phyloP scores from a whole-genome alignment of 805 yeast species.

The Torulaspora indica region DNA sequence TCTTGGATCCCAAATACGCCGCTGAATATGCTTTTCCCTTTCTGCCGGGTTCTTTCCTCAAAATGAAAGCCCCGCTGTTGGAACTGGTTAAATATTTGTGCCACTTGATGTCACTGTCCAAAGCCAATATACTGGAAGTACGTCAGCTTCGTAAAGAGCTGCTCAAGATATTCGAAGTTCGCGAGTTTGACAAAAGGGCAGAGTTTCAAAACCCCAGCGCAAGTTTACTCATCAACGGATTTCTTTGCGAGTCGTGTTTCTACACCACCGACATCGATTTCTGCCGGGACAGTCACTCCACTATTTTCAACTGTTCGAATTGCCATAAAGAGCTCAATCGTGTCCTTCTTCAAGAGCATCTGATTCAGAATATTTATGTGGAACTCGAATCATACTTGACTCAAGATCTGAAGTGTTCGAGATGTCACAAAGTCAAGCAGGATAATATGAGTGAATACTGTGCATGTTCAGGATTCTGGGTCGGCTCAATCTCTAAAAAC shows the following conservation, averaged over 20 bases:
- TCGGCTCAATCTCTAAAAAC: conserved; percentile 45
- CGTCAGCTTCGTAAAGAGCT: conserved; percentile 71
- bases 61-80: conserved; percentile 63
- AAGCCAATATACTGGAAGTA: conserved; percentile 62
- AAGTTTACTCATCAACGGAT: conserved; percentile 57
- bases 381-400: conserved; percentile 55
- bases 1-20: conserved; percentile 57
- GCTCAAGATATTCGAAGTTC: conserved; percentile 65
- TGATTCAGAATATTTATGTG: conserved; percentile 60
- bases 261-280: conserved; percentile 71
- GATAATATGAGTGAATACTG: conserved; percentile 72
- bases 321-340: conserved; percentile 65
- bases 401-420: conserved; percentile 79
- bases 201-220: conserved; percentile 70
- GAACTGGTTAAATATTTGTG: conserved; percentile 73
- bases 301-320: conserved; percentile 54
- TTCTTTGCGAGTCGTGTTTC: conserved; percentile 78
- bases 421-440: conserved; percentile 64
- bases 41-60: conserved; percentile 67
- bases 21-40: conserved; percentile 68
- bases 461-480: conserved; percentile 85
- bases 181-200: conserved; percentile 78
- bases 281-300: conserved; percentile 57
- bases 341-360: conserved; percentile 69
- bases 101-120: conserved; percentile 66